Conservation (phyloP, 768 basidiomycete species). For the Amanita molliuscula region DNA sequence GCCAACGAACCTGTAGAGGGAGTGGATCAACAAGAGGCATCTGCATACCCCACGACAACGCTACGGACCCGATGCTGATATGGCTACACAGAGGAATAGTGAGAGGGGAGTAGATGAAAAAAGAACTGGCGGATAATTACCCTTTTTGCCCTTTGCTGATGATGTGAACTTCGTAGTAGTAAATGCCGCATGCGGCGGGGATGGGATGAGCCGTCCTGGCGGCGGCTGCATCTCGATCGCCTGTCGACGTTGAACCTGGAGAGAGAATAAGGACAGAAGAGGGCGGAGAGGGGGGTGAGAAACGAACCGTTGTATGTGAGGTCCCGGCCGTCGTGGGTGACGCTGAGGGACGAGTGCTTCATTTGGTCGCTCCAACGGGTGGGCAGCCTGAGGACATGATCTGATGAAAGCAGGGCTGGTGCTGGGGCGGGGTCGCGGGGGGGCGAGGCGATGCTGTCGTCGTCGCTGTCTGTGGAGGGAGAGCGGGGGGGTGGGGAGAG, state of each 20-base stretch:
- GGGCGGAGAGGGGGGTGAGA: not conserved
- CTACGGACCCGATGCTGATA: conserved; percentile 68
- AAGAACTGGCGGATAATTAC: conserved; percentile 28
- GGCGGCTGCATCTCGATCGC: conserved; percentile 78
- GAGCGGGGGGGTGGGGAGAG: conserved; percentile 29
- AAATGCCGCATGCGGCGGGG: conserved; percentile 81
- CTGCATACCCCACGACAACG: not conserved
- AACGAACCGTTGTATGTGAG: conserved; percentile 55
- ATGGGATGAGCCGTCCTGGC: conserved; percentile 71
- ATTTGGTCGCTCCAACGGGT: conserved; percentile 73
- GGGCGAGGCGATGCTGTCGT: conserved; percentile 47
- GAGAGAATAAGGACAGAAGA: not conserved
- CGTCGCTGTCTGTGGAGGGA: conserved; percentile 51
- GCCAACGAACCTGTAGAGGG: conserved; percentile 47
- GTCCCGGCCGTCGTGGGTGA: conserved; percentile 66
- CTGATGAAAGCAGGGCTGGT: conserved; percentile 22
- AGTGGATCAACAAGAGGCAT: conserved; percentile 6
- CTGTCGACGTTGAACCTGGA: conserved; percentile 15
- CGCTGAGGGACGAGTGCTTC: conserved; percentile 44
- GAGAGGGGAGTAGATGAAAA: conserved; percentile 7
- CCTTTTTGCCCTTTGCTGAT: conserved; percentile 73
- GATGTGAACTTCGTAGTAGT: conserved; percentile 90
- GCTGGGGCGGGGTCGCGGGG: conserved; percentile 28
- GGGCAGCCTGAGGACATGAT: conserved; percentile 46
- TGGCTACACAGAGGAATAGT: conserved; percentile 34